Conservation (phyloP, 805 yeast species). For the Nakazawaea siamensis region DNA sequence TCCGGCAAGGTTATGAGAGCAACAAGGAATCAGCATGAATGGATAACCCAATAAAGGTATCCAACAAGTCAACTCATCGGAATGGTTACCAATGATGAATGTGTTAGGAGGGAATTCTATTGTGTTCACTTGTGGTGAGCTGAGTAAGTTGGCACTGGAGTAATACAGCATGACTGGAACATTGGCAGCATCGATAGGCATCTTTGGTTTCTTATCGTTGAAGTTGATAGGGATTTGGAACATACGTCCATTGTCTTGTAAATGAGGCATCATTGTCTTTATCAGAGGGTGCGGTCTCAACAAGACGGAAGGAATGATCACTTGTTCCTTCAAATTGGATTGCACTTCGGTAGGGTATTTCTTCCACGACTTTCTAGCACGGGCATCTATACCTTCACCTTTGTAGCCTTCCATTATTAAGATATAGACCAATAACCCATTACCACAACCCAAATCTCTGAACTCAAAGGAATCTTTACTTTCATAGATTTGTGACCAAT, state of each 20-base stretch:
- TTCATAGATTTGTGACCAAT: slow-evolving; percentile 54
- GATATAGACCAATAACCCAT: slow-evolving; percentile 77
- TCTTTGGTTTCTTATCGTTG: slow-evolving; percentile 10
- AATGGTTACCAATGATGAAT: slow-evolving; percentile 87
- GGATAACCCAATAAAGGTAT: slow-evolving; percentile 83
- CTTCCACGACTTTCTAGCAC: slow-evolving; percentile 83
- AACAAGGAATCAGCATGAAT: slow-evolving; percentile 89
- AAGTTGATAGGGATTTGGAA: slow-evolving; percentile 40
- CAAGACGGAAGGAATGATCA: slow-evolving; percentile 70
- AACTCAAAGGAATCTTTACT: slow-evolving; percentile 48
- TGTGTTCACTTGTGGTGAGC: slow-evolving; percentile 47
- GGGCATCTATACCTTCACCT: slow-evolving; percentile 86
- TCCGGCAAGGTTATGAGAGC: slow-evolving; percentile 84
- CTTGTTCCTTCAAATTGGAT: slow-evolving; percentile 57
- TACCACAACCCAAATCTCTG: slow-evolving; percentile 92
- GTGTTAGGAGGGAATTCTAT: slow-evolving; percentile 64
- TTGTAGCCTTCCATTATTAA: slow-evolving; percentile 68
- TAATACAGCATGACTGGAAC: slow-evolving; percentile 46
- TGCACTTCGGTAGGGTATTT: slow-evolving; percentile 63
- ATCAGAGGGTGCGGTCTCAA: slow-evolving; percentile 65
- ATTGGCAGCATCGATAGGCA: slow-evolving; percentile 12
- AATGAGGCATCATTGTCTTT: slow-evolving; percentile 40
- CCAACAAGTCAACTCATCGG: slow-evolving; percentile 95
- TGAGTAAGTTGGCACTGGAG: slow-evolving; percentile 42
- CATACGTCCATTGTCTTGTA: slow-evolving; percentile 52